Percentiles rank a stretch among this genome's conserved stretches.
Conservation (phyloP, 73 alveolate genomes). For the Effrenium voratum region DNA sequence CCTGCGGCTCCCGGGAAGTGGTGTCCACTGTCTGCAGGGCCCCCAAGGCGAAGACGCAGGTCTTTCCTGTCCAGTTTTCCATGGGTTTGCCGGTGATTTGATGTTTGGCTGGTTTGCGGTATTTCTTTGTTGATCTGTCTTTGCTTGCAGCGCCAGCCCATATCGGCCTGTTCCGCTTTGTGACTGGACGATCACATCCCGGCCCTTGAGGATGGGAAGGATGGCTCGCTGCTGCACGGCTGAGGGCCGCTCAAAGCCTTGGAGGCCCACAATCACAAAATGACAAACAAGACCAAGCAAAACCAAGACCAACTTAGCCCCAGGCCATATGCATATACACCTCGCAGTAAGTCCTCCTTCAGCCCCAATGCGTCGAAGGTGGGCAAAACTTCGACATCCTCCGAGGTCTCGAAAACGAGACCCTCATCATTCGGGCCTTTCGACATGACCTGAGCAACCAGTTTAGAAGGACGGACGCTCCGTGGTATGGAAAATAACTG, state of each 20-base stretch:
- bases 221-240: slow-evolving; percentile 98
- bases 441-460: slow-evolving; percentile 62
- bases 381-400: slow-evolving; percentile 96
- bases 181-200: slow-evolving; percentile 95
- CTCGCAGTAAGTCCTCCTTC: slow-evolving; percentile 97
- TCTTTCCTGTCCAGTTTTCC: slow-evolving; percentile 94
- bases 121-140: background rate
- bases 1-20: slow-evolving; percentile 96
- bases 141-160: background rate
- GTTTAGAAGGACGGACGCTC: background rate
- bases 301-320: background rate
- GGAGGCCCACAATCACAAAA: background rate
- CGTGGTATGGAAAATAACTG: no score
- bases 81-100: background rate
- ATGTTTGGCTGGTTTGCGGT: background rate
- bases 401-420: slow-evolving; percentile 96
- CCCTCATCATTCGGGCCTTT: slow-evolving; percentile 95
- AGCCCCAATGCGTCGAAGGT: slow-evolving; percentile 97
- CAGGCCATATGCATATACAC: slow-evolving; percentile 95
- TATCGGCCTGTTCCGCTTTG: slow-evolving; percentile 95
- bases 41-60: slow-evolving; percentile 97
- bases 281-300: background rate
- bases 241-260: slow-evolving; percentile 98
- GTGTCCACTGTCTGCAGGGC: slow-evolving; percentile 96
- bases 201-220: slow-evolving; percentile 97